phyloP scores from a whole-genome alignment of 805 yeast species.

The Suhomyces xylopsoci region DNA sequence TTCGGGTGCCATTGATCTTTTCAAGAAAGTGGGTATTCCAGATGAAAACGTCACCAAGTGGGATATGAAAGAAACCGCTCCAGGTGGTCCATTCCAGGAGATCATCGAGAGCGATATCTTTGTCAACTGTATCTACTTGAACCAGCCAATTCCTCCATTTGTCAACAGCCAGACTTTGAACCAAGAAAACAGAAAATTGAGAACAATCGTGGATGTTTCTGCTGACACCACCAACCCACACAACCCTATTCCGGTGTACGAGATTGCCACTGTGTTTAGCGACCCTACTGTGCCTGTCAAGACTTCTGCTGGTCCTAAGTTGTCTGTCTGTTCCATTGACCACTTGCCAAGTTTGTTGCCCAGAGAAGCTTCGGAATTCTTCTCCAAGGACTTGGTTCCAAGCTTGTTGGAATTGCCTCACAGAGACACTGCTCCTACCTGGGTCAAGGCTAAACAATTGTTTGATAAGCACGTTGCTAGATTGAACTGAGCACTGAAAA shows the following conservation, averaged over 20 bases:
- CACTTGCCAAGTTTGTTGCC: conserved; percentile 95
- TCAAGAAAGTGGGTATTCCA: conserved; percentile 83
- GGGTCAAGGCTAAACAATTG: conserved; percentile 84
- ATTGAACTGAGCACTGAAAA: conserved; percentile 25
- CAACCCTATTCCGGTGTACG: conserved; percentile 95
- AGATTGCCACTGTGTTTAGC: conserved; percentile 83
- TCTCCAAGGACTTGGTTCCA: conserved; percentile 84
- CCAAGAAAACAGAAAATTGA: conserved; percentile 64
- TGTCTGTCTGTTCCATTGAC: conserved; percentile 92
- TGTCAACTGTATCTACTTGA: conserved; percentile 92
- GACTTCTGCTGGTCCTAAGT: conserved; percentile 74
- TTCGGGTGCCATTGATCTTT: conserved; percentile 87
- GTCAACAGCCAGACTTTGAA: conserved; percentile 68
- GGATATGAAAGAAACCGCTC: conserved; percentile 96
- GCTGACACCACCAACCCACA: conserved; percentile 99
- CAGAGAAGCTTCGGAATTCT: conserved; percentile 94
- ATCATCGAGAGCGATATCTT: conserved; percentile 86
- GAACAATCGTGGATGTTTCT: conserved; percentile 94
- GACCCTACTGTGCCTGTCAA: conserved; percentile 87
- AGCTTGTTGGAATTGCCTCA: conserved; percentile 80
- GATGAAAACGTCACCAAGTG: conserved; percentile 80
- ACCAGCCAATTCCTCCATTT: conserved; percentile 92
- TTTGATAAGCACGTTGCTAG: conserved; percentile 84
- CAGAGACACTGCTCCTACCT: conserved; percentile 80
- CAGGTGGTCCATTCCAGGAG: conserved; percentile 96